Evolutionary conservation across 2,329 filamentous ascomycete genomes (phyloP).

Genomic region (Aureobasidium musti): DNA sequence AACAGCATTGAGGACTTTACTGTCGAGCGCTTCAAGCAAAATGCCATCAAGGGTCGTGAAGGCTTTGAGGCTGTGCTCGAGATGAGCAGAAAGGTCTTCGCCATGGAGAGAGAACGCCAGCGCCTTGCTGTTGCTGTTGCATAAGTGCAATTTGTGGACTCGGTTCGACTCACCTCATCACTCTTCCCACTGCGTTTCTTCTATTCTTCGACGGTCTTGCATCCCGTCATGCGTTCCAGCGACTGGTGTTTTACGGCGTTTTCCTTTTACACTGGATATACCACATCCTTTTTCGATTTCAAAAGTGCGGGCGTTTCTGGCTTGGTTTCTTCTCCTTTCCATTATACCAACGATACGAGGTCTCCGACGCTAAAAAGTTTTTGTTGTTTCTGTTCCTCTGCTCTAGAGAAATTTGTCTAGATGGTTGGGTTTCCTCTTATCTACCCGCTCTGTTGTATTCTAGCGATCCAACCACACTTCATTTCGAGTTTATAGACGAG

Average conservation of each 20-base stretch:
- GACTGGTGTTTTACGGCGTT: constrained; percentile 26
- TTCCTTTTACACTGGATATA: background rate
- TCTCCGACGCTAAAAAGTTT: constrained; percentile 12
- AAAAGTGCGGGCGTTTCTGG: background rate
- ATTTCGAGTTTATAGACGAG: constrained; percentile 4
- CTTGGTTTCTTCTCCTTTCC: background rate
- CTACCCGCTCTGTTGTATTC: background rate
- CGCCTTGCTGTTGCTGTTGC: constrained; percentile 25
- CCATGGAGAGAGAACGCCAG: constrained; percentile 74
- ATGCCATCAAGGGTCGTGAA: constrained; percentile 84
- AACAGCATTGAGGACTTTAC: constrained; percentile 93
- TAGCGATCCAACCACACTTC: background rate
- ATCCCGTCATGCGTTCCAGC: constrained; percentile 26
- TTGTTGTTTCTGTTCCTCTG: background rate
- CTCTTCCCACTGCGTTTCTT: background rate
- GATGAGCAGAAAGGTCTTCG: constrained; percentile 89
- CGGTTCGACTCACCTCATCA: background rate
- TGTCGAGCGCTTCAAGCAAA: constrained; percentile 86
- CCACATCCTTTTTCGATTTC: background rate
- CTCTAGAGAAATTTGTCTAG: constrained; percentile 12
- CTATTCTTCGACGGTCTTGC: constrained; percentile 3
- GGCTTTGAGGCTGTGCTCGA: constrained; percentile 94
- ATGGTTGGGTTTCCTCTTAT: background rate
- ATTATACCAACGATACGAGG: constrained; percentile 24
- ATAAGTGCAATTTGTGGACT: background rate